Conservation (phyloP, 768 basidiomycete species). For the Mycena chlorophos region DNA sequence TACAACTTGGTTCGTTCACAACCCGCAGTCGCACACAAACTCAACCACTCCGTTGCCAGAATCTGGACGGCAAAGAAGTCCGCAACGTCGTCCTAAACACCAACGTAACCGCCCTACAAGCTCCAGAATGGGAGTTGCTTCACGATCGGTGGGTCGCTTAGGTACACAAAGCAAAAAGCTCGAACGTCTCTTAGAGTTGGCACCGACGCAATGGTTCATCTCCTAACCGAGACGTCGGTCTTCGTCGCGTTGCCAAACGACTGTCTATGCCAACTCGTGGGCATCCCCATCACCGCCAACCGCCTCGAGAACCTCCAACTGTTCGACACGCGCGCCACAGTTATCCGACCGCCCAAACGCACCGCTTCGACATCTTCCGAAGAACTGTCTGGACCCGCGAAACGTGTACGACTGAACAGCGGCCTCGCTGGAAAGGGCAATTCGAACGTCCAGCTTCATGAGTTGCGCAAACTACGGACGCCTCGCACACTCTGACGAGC, state of each 20-base stretch:
- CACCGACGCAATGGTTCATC: constrained; percentile 70
- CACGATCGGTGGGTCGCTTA: constrained; percentile 51
- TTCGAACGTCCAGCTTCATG: neutral
- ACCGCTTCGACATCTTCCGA: constrained; percentile 10
- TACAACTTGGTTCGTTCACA: constrained; percentile 58
- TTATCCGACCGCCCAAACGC: constrained; percentile 8
- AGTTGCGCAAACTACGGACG: constrained; percentile 3
- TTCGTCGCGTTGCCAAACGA: constrained; percentile 81
- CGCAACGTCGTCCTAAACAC: constrained; percentile 58
- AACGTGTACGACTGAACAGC: constrained; percentile 32
- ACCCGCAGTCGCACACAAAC: neutral
- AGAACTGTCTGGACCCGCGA: constrained; percentile 22
- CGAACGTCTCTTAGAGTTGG: constrained; percentile 59
- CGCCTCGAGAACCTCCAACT: constrained; percentile 27
- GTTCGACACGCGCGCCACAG: constrained; percentile 10
- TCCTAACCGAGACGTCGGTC: constrained; percentile 72
- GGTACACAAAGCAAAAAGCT: neutral
- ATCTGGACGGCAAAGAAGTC: constrained; percentile 40
- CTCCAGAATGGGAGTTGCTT: constrained; percentile 65
- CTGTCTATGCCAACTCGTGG: constrained; percentile 82
- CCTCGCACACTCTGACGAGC: neutral
- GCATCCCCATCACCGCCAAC: constrained; percentile 57
- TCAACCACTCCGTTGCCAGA: constrained; percentile 31
- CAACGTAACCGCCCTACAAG: constrained; percentile 63
- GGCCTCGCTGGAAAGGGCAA: neutral